Conservation (phyloP, 2,329 filamentous ascomycete species). For the Truncatella angustata region DNA sequence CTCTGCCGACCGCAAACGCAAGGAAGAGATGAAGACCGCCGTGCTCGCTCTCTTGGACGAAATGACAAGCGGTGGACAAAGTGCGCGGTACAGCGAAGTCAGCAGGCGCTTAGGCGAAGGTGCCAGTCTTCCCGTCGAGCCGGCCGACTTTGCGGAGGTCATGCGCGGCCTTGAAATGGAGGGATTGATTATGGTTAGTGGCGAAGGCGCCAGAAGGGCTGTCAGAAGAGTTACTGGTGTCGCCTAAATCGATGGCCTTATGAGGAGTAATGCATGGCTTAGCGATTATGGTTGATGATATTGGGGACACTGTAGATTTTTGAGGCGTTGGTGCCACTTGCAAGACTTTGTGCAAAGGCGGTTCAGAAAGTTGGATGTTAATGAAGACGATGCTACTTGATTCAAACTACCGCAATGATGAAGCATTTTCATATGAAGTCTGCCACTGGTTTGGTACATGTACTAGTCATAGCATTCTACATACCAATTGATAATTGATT, state of each 20-base stretch:
- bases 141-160: slow-evolving; percentile 77
- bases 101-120: slow-evolving; percentile 70
- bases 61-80: slow-evolving; percentile 64
- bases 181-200: slow-evolving; percentile 74
- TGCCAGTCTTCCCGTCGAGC: slow-evolving; percentile 69
- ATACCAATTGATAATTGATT: too few relatives aligned
- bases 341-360: too few relatives aligned
- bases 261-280: background rate
- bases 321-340: background rate
- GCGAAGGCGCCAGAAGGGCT: slow-evolving; percentile 80
- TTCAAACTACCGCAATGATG: too few relatives aligned
- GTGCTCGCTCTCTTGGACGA: slow-evolving; percentile 77
- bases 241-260: slow-evolving; percentile 26
- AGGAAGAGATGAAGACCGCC: slow-evolving; percentile 80
- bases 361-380: too few relatives aligned
- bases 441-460: too few relatives aligned
- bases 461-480: too few relatives aligned
- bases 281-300: background rate
- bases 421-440: too few relatives aligned
- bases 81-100: slow-evolving; percentile 77
- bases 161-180: slow-evolving; percentile 81
- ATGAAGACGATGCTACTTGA: too few relatives aligned
- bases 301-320: background rate
- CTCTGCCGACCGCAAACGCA: slow-evolving; percentile 78
- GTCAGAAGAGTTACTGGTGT: slow-evolving; percentile 71